phyloP scores from a whole-genome alignment of 495 filamentous ascomycete species.

The Aspergillus heteromorphus region DNA sequence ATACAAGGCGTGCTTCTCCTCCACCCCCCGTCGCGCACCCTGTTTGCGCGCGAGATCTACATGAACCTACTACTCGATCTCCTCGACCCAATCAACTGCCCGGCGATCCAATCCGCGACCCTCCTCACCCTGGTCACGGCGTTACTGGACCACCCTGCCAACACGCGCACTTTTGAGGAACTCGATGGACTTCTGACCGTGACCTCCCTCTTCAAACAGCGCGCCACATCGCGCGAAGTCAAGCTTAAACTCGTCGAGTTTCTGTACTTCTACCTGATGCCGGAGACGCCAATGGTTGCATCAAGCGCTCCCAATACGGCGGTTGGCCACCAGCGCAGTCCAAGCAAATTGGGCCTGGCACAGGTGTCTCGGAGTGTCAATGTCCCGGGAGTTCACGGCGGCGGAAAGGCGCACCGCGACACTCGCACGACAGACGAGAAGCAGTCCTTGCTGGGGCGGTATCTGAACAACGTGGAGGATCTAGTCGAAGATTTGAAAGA shows the following conservation, averaged over 20 bases:
- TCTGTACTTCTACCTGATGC: conserved; percentile 96
- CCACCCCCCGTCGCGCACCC: conserved; percentile 82
- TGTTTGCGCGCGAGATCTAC: conserved; percentile 85
- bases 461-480: conserved; percentile 86
- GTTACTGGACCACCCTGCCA: conserved; percentile 73
- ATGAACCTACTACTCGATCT: conserved; percentile 97
- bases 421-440: conserved; percentile 82
- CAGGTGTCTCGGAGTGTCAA: conserved; percentile 35
- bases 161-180: conserved; percentile 84
- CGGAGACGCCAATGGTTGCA: conserved; percentile 61
- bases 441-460: conserved; percentile 71
- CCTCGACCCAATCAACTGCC: conserved; percentile 86
- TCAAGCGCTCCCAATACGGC: conserved; percentile 32
- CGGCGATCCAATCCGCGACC: conserved; percentile 83
- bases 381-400: conserved; percentile 29
- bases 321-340: conserved; percentile 57
- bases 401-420: conserved; percentile 32
- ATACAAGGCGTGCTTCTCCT: conserved; percentile 88
- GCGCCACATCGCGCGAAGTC: conserved; percentile 75
- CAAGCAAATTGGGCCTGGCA: conserved; percentile 57
- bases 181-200: conserved; percentile 91
- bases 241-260: conserved; percentile 93
- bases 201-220: conserved; percentile 87
- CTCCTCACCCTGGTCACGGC: conserved; percentile 86
- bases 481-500: conserved; percentile 85